phyloP scores from a whole-genome alignment of 2,329 filamentous ascomycete species.

The Phialophora macrospora region DNA sequence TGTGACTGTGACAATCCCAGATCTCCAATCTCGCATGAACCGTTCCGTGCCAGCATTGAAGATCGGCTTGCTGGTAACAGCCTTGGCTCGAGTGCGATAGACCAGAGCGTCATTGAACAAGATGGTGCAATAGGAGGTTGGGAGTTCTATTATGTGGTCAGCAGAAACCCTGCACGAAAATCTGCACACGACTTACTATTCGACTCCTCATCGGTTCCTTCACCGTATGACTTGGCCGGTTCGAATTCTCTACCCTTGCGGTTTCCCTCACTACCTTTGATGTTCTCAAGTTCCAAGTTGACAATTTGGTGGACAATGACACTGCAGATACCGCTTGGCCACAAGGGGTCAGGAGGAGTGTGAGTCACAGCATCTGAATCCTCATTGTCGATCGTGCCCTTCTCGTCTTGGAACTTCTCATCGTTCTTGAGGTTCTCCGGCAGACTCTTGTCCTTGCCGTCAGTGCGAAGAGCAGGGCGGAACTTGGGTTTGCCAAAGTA shows the following conservation, averaged over 20 bases:
- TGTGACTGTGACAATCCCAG: conserved; percentile 80
- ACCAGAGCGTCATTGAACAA: conserved; percentile 52
- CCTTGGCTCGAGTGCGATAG: conserved; percentile 94
- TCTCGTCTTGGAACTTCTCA: conserved; percentile 83
- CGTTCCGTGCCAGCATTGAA: conserved; percentile 96
- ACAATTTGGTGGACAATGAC: conserved; percentile 93
- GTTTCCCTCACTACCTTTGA: conserved; percentile 82
- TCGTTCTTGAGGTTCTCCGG: conserved; percentile 74
- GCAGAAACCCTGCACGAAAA: background rate
- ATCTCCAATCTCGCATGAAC: conserved; percentile 92
- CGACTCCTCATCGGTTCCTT: conserved; percentile 82
- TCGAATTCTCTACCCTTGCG: conserved; percentile 86
- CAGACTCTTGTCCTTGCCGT: conserved; percentile 80
- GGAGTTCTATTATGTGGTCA: conserved; percentile 59
- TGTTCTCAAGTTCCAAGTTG: conserved; percentile 87
- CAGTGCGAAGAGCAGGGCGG: conserved; percentile 79
- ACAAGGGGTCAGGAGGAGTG: conserved; percentile 93
- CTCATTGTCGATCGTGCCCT: conserved; percentile 72
- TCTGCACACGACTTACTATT: conserved; percentile 47
- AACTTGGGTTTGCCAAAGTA: conserved; percentile 93
- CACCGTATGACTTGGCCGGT: conserved; percentile 81
- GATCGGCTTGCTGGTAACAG: conserved; percentile 90
- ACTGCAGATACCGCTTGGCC: conserved; percentile 88
- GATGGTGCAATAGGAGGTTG: conserved; percentile 93
- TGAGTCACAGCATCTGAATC: conserved; percentile 84